Evolutionary conservation across 2,329 filamentous ascomycete genomes (phyloP).

Genomic region (Diaporthe australafricana): DNA sequence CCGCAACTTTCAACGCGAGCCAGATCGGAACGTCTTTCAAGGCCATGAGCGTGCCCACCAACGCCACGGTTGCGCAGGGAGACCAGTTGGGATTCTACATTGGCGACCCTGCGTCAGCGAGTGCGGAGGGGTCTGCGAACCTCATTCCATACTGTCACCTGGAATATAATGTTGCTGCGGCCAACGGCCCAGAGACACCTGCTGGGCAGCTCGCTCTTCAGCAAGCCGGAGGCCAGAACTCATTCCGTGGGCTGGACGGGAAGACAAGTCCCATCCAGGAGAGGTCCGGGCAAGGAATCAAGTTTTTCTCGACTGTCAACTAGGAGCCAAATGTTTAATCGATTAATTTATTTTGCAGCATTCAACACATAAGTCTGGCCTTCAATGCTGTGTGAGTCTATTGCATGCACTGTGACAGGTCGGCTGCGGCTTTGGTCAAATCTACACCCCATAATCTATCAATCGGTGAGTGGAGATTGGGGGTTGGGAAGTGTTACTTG

Average conservation of each 20-base stretch:
- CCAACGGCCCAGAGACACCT: conserved; percentile 4
- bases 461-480: no score
- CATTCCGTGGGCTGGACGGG: conserved; percentile 19
- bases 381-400: neutral
- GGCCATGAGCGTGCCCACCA: conserved; percentile 15
- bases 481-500: no score
- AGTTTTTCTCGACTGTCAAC: conserved; percentile 30
- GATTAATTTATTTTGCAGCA: no score
- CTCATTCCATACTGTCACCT: conserved; percentile 32
- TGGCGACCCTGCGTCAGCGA: conserved; percentile 14
- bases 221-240: conserved; percentile 27
- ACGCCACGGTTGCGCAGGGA: conserved; percentile 18
- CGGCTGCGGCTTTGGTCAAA: neutral
- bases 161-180: conserved; percentile 18
- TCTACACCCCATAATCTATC: neutral
- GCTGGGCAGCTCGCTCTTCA: conserved; percentile 11
- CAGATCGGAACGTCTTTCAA: conserved; percentile 31
- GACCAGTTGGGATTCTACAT: conserved; percentile 31
- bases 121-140: conserved; percentile 7
- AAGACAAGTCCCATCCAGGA: conserved; percentile 6
- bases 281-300: conserved; percentile 17
- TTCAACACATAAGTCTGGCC: neutral
- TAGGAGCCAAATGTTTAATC: neutral
- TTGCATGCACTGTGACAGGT: no score
- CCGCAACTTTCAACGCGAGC: conserved; percentile 27